These are phyloP conservation scores for Oryza punctata DNA, from an alignment of 176 grass and related monocot genomes.

Conservation along the genomic window DNA sequence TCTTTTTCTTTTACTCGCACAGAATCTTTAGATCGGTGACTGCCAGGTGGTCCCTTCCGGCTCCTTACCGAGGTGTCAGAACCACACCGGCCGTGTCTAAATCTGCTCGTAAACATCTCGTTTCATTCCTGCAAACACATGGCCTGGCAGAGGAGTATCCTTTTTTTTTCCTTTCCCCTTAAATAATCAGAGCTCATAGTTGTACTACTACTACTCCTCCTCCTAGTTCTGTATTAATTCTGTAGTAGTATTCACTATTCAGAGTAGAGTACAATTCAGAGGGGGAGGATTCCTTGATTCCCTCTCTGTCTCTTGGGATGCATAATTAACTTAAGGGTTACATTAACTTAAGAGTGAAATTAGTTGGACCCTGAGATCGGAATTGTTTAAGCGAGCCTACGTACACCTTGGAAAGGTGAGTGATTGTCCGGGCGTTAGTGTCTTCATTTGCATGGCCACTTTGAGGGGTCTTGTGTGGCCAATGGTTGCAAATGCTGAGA, in stretches of 20 bases:
- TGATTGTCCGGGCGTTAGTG: slow-evolving; percentile 28
- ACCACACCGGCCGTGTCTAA: slow-evolving; percentile 6
- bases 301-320: slow-evolving; percentile 32
- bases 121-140: neutral
- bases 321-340: slow-evolving; percentile 31
- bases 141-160: neutral
- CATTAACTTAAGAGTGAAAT: neutral
- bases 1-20: too few species aligned
- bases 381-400: neutral
- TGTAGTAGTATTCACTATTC: neutral
- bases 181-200: neutral
- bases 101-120: neutral
- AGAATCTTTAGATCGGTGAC: slow-evolving; percentile 27
- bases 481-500: neutral
- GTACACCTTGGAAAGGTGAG: slow-evolving; percentile 37
- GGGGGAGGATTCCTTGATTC: slow-evolving; percentile 32
- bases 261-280: neutral
- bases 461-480: neutral
- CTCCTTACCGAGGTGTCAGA: slow-evolving; percentile 8
- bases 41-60: neutral
- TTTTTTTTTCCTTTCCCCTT: neutral
- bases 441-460: neutral
- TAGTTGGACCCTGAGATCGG: neutral
- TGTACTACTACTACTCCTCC: neutral
- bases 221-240: neutral